phyloP scores from a whole-genome alignment of 2,329 filamentous ascomycete genomes.

The Aspergillus awamori region DNA sequence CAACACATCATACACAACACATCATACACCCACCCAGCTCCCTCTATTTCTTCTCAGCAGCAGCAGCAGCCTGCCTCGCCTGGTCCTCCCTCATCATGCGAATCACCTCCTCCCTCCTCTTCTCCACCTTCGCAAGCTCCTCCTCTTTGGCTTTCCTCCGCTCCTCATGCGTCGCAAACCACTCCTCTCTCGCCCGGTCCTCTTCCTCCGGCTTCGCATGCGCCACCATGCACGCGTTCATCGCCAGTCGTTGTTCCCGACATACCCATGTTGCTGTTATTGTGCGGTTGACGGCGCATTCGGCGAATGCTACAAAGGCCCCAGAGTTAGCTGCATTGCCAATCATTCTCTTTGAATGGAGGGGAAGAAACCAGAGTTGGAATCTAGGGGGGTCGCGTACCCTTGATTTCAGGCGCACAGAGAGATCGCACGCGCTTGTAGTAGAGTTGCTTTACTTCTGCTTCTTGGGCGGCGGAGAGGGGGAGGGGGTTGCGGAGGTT shows the following conservation, averaged over 20 bases:
- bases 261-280: constrained; percentile 87
- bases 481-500: constrained; percentile 74
- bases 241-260: constrained; percentile 73
- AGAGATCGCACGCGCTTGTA: constrained; percentile 74
- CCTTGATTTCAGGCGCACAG: constrained; percentile 78
- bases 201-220: constrained; percentile 83
- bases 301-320: constrained; percentile 72
- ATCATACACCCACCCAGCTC: neutral
- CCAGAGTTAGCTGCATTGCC: neutral
- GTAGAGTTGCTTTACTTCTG: constrained; percentile 78
- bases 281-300: constrained; percentile 83
- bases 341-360: neutral
- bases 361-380: neutral
- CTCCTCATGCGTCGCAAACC: constrained; percentile 79
- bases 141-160: constrained; percentile 68
- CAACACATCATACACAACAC: no score
- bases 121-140: constrained; percentile 52
- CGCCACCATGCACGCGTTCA: constrained; percentile 92
- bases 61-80: constrained; percentile 16
- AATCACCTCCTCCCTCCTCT: constrained; percentile 46
- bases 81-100: constrained; percentile 45
- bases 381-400: constrained; percentile 47
- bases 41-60: neutral
- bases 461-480: constrained; percentile 78
- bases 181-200: constrained; percentile 87